These are phyloP conservation scores for Penicillium sp. DNA, from an alignment of 2,329 filamentous ascomycete genomes.

Conservation along the genomic window DNA sequence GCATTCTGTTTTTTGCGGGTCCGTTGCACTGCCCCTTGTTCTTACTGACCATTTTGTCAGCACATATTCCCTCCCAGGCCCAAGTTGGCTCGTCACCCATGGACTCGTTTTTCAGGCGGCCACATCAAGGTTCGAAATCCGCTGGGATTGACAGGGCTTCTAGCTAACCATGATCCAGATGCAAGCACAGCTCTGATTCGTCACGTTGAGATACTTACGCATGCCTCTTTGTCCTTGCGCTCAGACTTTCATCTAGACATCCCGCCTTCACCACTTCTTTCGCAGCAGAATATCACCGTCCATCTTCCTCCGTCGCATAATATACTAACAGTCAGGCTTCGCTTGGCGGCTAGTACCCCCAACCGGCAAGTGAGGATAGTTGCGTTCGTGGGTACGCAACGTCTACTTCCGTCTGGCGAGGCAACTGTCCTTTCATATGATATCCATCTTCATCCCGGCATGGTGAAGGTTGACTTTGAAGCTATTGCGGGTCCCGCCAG, in stretches of 20 bases:
- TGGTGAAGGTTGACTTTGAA: conserved; percentile 76
- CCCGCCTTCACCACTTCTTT: conserved; percentile 60
- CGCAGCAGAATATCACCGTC: conserved; percentile 69
- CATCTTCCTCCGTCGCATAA: conserved; percentile 65
- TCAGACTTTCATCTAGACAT: conserved; percentile 62
- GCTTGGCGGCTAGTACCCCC: conserved; percentile 60
- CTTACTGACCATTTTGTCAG: conserved; percentile 12
- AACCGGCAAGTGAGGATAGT: conserved; percentile 73
- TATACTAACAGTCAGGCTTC: conserved; percentile 67
- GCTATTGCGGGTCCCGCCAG: conserved; percentile 67
- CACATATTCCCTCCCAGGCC: conserved; percentile 25
- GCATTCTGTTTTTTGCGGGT: neutral
- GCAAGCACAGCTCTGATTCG: conserved; percentile 62
- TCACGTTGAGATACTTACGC: conserved; percentile 62
- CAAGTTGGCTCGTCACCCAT: conserved; percentile 31
- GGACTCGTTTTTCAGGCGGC: conserved; percentile 43
- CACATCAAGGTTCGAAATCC: conserved; percentile 45
- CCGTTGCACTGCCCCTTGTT: neutral
- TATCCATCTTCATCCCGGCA: conserved; percentile 63
- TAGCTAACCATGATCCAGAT: conserved; percentile 36
- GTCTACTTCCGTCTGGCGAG: conserved; percentile 51
- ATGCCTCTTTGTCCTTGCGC: conserved; percentile 61
- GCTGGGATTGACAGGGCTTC: neutral
- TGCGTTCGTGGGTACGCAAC: conserved; percentile 64
- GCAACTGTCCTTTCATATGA: conserved; percentile 69